Base-by-base conservation (phyloP, 2,329 filamentous ascomycete species). In the Claviceps capensis region DNA sequence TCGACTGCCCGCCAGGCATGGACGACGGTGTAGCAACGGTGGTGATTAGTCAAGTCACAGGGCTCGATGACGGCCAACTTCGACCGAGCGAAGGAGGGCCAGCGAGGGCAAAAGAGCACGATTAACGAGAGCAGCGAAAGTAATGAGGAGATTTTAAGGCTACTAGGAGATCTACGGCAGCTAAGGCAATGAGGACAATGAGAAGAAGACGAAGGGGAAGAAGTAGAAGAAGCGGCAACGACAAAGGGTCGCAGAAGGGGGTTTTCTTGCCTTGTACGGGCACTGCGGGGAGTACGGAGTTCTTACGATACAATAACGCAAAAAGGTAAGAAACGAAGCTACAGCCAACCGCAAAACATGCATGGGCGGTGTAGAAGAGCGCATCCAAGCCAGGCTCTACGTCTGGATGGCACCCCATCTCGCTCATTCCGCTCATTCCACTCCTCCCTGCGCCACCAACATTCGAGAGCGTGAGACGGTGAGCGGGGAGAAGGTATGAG, bases 1-100 rank as follows among this genome's bases (percentile, higher is more conserved):
- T 52, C 47, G 51, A 19, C 38, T 41, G 44, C 17, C 43, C 46
- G 26, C 40, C 23, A 52, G 37, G 40, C 38, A 46, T 34, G 41
- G 30, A 45, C 41, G 48, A 36, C 40, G 4, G 40, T 36, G 38
- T 43, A 26, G 48, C 26, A 43, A 38, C 19, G 22, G 41, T 37
- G 38, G 19, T 48, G 47, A 36, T 13, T 26, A 23, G 19, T 36
- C 47, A 40, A 26, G 47, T 14, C 47, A n/a, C 23, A 22, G 47
- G 36, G 16, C 14, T 48, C 4, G 9, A 23, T 13, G 45, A 48
- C 23, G 37, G 38, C 34, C 36, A 40, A 40, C 36, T 49, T 11
- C 23, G 42, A 22, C 8, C 38, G 41, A n/a, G 30, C 16, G n/a
- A 16, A 19, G 13, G n/a, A 47, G n/a, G 2, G 14, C 1, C 19